Evolutionary conservation across 305 asterid species (phyloP), one percentile per base, ranked within the genome.

Genomic region (Stenogyne calaminthoides): DNA sequence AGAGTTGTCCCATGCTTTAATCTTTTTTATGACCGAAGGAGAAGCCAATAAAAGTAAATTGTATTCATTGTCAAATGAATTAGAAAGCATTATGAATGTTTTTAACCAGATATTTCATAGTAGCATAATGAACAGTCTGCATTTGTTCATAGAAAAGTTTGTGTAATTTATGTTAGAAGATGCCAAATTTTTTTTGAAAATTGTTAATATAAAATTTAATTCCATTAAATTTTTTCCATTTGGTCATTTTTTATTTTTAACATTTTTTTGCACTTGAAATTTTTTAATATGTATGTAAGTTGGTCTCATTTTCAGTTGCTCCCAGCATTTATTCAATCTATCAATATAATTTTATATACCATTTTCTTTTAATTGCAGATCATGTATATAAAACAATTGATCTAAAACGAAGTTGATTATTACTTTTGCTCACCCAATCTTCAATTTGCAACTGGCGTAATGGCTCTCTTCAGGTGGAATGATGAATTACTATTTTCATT

Each of bases 391-490:
- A 87, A 79, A 85, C 96, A 54, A 92, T 92, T 72, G 93, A 88
- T 56, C 92, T 92, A n/a, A n/a, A n/a, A n/a, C n/a, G n/a, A n/a
- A n/a, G n/a, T 81, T 92, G 75, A 95, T 95, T 49, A 70, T 84
- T 76, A 83, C 82, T n/a, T n/a, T n/a, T 64, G 91, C 97, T 76
- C 97, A 92, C 84, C 96, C 97, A 20, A 92, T 92, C 89, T 96
- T 80, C 96, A 91, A 80, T 91, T 91, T 80, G 78, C 95, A 46
- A 89, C 96, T 58, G 96, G 96, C 66, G 93, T 91, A 78, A 89
- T 91, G 97, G 97, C 97, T 56, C n/a, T n/a, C 84, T 80, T 76
- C 78, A 76, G 80, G 78, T 93, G 70, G 55, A 75, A 22, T 63
- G 57, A 62, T 69, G 32, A 39, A 58, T 71, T 68, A 22, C 68